Evolutionary conservation across 1,139 yeast species (phyloP), one percentile per base, ranked within the genome.

Genomic region (Suhomyces guaymorum): DNA sequence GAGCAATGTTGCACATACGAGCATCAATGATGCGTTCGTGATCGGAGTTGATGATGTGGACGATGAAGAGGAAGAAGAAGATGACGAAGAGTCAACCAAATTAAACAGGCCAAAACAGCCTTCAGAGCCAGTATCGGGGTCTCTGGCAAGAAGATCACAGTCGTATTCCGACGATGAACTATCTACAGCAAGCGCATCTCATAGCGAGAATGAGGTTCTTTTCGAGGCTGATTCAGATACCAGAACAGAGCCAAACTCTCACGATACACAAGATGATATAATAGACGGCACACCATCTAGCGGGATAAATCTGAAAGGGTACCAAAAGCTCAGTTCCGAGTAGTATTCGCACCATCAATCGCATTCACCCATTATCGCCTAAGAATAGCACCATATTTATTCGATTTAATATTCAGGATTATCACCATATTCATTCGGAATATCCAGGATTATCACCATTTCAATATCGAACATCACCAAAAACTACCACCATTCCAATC

Each of bases 1-100:
- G 15, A 59, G 65, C 38, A 63, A 60, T 38, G 38, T 61, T 18
- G 55, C 57, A 20, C 19, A 28, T 30, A 24, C 17, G 24, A 28
- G 19, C 24, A 26, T 35, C 3, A 41, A 33, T 8, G 46, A 44
- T 26, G 39, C 48, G 5, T 46, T 47, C 20, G 36, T 38, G 9
- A 33, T 43, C 7, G 48, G 48, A 8, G 40, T 41, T 26, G 51
- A 47, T 16, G 47, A 47, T 22, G 39, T 22, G 15, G 19, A 27
- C 21, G 51, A 37, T 18, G 52, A 48, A 7, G 48, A 47, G 9
- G 42, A 38, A 9, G 43, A 42, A 10, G 48, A 30, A 11, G 7
- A 17, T 17, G 5, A 5, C 8, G 29, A 23, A n/a, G 21, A 28
- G 7, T n/a, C n/a, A n/a, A n/a, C n/a, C n/a, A n/a, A n/a, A n/a